Percentiles rank a stretch among this genome's conserved stretches.
Evolutionary conservation across 208 protist genomes (phyloP).

Genomic region (Acanthamoeba quina): DNA sequence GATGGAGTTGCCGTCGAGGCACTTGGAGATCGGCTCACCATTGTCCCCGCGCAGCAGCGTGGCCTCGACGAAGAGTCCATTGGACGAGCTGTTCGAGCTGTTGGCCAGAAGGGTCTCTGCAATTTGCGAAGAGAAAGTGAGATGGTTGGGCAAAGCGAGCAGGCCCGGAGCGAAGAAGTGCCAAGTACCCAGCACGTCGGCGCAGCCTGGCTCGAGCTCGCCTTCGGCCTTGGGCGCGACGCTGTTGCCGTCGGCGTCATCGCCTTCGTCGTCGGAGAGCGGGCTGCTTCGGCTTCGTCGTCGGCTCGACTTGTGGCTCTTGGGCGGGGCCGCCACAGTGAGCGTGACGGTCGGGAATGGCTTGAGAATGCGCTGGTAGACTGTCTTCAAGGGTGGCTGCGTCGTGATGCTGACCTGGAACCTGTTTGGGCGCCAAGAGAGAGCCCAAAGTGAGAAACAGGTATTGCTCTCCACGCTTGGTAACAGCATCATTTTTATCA

Average conservation of each 20-base stretch:
- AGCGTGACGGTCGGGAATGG: constrained; percentile 41
- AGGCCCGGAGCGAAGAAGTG: neutral
- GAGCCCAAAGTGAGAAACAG: neutral
- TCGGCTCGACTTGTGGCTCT: neutral
- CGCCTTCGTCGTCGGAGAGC: constrained; percentile 11
- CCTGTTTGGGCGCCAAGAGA: neutral
- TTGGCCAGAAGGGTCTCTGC: neutral
- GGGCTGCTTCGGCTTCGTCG: neutral
- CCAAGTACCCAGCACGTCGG: neutral
- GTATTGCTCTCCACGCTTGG: too few relatives aligned
- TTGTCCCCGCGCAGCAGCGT: constrained; percentile 18
- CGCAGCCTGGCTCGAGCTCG: neutral
- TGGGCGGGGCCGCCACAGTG: neutral
- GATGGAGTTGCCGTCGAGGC: constrained; percentile 53
- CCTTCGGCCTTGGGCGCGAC: neutral
- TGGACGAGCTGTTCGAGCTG: constrained; percentile 14
- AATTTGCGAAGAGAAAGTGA: neutral
- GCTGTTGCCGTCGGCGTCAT: neutral
- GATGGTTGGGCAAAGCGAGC: neutral
- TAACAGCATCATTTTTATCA: too few relatives aligned
- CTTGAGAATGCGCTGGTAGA: constrained; percentile 66
- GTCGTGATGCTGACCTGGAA: constrained; percentile 10
- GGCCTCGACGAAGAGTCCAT: constrained; percentile 55
- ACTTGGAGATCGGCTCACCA: constrained; percentile 18
- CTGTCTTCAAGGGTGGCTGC: constrained; percentile 37